Conservation (phyloP, 2,329 filamentous ascomycete species). For the Bimuria novae-zelandiae region DNA sequence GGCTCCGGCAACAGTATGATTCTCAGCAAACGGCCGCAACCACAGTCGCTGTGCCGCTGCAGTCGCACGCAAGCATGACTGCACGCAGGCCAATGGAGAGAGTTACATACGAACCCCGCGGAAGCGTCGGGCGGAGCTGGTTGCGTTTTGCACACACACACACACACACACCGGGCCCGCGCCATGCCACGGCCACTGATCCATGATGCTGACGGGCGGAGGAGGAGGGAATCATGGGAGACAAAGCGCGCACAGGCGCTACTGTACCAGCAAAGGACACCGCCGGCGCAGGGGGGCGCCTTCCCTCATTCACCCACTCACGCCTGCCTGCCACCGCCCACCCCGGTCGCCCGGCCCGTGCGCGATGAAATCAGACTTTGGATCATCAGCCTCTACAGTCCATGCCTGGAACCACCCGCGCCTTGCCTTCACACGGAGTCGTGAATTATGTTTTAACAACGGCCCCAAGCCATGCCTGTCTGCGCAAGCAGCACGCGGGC, state of each 20-base stretch:
- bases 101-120: not conserved
- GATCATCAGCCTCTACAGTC: conserved; percentile 45
- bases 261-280: too few relatives aligned
- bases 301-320: conserved; percentile 19
- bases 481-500: conserved; percentile 37
- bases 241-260: too few relatives aligned
- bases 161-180: too few relatives aligned
- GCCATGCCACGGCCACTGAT: conserved; percentile 3
- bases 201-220: not conserved
- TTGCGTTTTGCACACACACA: conserved; percentile 1
- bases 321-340: conserved; percentile 19
- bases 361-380: conserved; percentile 43
- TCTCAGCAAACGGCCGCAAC: conserved; percentile 1
- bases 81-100: not conserved
- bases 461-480: conserved; percentile 44
- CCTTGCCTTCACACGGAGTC: conserved; percentile 38
- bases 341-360: conserved; percentile 25
- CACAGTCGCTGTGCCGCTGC: not conserved
- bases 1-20: conserved; percentile 1
- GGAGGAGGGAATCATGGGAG: not conserved
- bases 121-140: conserved; percentile 4
- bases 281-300: conserved; percentile 9
- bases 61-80: conserved; percentile 7
- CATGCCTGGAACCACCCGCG: conserved; percentile 46
- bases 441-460: conserved; percentile 49